Conservation (phyloP, 257 asterid species). For the Solanum dulcamara region DNA sequence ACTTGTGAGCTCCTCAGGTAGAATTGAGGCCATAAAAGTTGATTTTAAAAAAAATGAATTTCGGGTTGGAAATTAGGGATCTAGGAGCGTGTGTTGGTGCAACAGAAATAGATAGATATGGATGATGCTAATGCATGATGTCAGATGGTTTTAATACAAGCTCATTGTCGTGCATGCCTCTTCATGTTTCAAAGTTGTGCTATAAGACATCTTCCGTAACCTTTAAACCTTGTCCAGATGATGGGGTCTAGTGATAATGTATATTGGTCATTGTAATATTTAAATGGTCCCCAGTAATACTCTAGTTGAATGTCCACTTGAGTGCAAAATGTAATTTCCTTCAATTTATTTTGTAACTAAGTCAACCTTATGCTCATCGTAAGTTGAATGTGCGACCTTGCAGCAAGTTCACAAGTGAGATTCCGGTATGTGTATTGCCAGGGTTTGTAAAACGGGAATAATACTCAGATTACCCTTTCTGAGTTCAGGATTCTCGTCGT, state of each 20-base stretch:
- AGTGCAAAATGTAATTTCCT: neutral
- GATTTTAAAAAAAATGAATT: neutral
- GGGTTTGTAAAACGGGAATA: neutral
- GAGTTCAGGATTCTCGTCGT: neutral
- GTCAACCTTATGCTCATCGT: neutral
- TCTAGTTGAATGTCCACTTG: neutral
- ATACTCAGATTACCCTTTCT: neutral
- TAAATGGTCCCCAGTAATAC: neutral
- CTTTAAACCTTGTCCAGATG: neutral
- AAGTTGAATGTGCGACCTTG: neutral
- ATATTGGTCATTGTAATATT: neutral
- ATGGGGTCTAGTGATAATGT: neutral
- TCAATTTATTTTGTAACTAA: neutral
- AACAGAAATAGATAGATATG: slow-evolving; percentile 7
- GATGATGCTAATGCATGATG: neutral
- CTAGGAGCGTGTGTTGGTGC: slow-evolving; percentile 7
- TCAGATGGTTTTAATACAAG: neutral
- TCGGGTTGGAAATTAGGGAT: slow-evolving; percentile 12
- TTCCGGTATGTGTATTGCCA: neutral
- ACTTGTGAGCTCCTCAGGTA: slow-evolving; percentile 15
- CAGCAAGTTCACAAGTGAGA: neutral
- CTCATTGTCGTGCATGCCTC: neutral
- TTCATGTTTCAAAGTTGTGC: neutral
- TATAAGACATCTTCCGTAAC: neutral
- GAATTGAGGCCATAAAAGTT: slow-evolving; percentile 3